Base-by-base conservation (phyloP, 116 monocot genomes). In the Papilionanthe hybrid region DNA sequence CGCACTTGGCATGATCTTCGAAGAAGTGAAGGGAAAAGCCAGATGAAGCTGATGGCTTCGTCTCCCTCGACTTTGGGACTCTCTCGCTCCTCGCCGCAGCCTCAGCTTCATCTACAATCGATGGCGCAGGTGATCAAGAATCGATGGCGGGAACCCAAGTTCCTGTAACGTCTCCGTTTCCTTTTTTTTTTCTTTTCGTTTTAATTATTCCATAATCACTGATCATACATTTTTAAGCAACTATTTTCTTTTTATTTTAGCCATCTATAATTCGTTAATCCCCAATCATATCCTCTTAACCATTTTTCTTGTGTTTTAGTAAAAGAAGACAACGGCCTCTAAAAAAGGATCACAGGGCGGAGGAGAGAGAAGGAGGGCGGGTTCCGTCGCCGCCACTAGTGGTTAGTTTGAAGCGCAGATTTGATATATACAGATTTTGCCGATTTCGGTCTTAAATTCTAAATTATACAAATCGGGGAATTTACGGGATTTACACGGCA, bases 281-380 rank as follows among this genome's bases (percentile, higher is more conserved):
- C n/a, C n/a, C n/a, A n/a, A n/a, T n/a, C n/a, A n/a, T n/a, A n/a
- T n/a, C n/a, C n/a, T n/a, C n/a, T n/a, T n/a, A n/a, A 13, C n/a
- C 58, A 58, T 58, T 3, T 60, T 60, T 60, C 60, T 60, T 60
- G 60, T 23, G 25, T 23, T 60, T 60, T 65, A 65, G 71, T 72
- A 83, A 42, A 76, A 76, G 67, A 81, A 81, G 65, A 56, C n/a
- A n/a, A n/a, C 47, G 9, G 42, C 76, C 8, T 76, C 68, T 28
- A 77, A 81, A 49, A 85, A 85, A 53, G 56, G 72, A 1, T 81
- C 85, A 15, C 85, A 58, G 58, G 44, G 78, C 19, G 58, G 20
- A 4, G 72, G 63, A 41, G 75, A 79, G 58, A 57, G 43, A 53
- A 53, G 53, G 53, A 53, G 3, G 72, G 80, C 71, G 3, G 30